Percentiles rank a stretch among this genome's conserved stretches.
Evolutionary conservation across 345 rosid genomes (phyloP).

Genomic region (Salix dunnii): DNA sequence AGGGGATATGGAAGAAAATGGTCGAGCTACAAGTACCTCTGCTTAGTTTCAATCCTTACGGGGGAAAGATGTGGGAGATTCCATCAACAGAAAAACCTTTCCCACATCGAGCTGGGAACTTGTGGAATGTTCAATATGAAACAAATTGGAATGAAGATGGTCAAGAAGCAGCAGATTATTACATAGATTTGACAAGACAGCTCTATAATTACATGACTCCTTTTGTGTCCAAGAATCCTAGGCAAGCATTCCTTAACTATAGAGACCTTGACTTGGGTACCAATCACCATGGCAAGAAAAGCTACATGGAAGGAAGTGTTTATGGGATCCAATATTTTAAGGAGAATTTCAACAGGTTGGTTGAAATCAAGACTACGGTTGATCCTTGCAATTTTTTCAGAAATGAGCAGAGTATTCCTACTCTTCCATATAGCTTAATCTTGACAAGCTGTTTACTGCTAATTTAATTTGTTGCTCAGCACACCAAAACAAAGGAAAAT

Average conservation of each 20-base stretch:
- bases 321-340: constrained; percentile 9
- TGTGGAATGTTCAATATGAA: constrained; percentile 12
- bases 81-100: constrained; percentile 4
- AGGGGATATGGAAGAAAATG: constrained; percentile 21
- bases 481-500: too few species aligned
- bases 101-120: constrained; percentile 15
- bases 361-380: constrained; percentile 8
- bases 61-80: constrained; percentile 15
- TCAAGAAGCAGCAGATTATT: neutral
- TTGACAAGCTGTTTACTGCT: too few species aligned
- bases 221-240: constrained; percentile 4
- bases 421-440: constrained; percentile 1
- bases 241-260: constrained; percentile 13
- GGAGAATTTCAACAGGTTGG: constrained; percentile 16
- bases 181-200: constrained; percentile 15
- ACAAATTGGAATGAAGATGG: constrained; percentile 8
- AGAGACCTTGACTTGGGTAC: constrained; percentile 12
- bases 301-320: constrained; percentile 12
- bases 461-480: too few species aligned
- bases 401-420: constrained; percentile 27
- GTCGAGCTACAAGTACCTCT: constrained; percentile 2
- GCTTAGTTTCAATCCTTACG: constrained; percentile 16
- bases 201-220: constrained; percentile 12
- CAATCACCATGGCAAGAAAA: neutral
- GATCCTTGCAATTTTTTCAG: constrained; percentile 35